Conservation (phyloP, 2,329 filamentous ascomycete genomes). For the Aspergillus ochraceoroseus region DNA sequence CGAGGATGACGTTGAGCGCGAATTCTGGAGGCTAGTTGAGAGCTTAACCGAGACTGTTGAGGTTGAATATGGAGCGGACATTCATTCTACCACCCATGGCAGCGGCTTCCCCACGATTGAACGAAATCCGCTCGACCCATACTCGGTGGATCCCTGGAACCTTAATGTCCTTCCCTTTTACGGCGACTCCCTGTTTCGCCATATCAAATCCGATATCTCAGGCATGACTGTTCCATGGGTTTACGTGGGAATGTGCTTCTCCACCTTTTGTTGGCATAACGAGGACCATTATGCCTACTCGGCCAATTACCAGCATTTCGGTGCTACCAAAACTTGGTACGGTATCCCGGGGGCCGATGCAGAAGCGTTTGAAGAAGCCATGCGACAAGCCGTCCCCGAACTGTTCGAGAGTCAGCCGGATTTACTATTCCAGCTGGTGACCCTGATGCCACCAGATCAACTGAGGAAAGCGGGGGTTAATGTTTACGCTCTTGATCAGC, state of each 20-base stretch:
- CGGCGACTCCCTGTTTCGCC: constrained; percentile 84
- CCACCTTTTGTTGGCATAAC: constrained; percentile 98
- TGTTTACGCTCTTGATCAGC: constrained; percentile 91
- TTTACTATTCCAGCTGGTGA: constrained; percentile 94
- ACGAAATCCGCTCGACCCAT: constrained; percentile 78
- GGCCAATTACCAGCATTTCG: constrained; percentile 96
- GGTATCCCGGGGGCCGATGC: constrained; percentile 92
- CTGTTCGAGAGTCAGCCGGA: constrained; percentile 96
- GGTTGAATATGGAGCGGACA: constrained; percentile 96
- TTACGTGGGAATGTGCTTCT: constrained; percentile 99
- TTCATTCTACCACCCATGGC: constrained; percentile 95
- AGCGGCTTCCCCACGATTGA: constrained; percentile 95
- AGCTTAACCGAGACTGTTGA: constrained; percentile 93
- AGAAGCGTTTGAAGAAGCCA: constrained; percentile 89
- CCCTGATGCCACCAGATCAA: constrained; percentile 86
- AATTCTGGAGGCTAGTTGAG: constrained; percentile 94
- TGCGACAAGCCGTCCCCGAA: constrained; percentile 91
- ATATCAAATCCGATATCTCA: constrained; percentile 97
- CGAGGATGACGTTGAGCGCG: constrained; percentile 91
- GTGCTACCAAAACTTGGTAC: constrained; percentile 98
- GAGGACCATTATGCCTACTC: constrained; percentile 98
- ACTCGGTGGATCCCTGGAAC: constrained; percentile 91
- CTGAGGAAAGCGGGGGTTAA: constrained; percentile 86
- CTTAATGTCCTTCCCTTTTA: constrained; percentile 87
- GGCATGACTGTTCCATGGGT: constrained; percentile 99